A percentile compares a stretch with the other conserved stretches of the same genome.
Conservation (phyloP, 1,284 basidiomycete species). For the Rhizopogon parksii region DNA sequence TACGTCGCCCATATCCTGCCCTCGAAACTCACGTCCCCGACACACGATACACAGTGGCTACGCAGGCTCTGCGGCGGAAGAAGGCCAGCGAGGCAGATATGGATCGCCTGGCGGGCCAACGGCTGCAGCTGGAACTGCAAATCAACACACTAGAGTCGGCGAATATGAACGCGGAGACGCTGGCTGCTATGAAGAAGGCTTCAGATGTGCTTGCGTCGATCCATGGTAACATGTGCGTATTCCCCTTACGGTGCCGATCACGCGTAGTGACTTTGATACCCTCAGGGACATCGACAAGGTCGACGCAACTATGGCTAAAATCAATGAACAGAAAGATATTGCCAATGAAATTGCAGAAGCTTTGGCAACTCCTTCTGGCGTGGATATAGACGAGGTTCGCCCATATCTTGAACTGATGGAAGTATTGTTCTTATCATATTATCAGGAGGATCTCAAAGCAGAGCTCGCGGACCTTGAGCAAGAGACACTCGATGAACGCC, state of each 20-base stretch:
- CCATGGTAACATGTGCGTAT: constrained; percentile 82
- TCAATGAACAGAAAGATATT: constrained; percentile 90
- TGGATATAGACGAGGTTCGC: constrained; percentile 69
- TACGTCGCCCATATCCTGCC: constrained; percentile 37
- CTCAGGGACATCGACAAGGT: constrained; percentile 85
- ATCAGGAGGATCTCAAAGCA: constrained; percentile 73
- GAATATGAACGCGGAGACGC: constrained; percentile 97
- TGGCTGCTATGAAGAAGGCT: constrained; percentile 97
- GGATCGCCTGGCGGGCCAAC: constrained; percentile 80
- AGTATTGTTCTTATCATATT: background rate
- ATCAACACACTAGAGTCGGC: constrained; percentile 97
- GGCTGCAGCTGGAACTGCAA: constrained; percentile 94
- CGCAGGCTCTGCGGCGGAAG: constrained; percentile 91
- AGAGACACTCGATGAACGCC: constrained; percentile 81
- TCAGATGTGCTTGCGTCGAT: constrained; percentile 88
- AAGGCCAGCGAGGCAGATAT: constrained; percentile 88
- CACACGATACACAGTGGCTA: constrained; percentile 40
- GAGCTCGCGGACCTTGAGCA: constrained; percentile 92
- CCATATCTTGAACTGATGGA: constrained; percentile 1
- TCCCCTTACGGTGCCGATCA: constrained; percentile 7
- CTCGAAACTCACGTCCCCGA: background rate
- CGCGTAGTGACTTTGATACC: constrained; percentile 7
- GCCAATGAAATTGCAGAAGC: constrained; percentile 95
- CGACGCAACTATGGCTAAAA: constrained; percentile 85
- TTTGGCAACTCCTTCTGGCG: constrained; percentile 74